Percentiles rank a stretch among this genome's conserved stretches.
Conservation (phyloP, 352 stramenopile genomes). For the Phytophthora tentaculata region DNA sequence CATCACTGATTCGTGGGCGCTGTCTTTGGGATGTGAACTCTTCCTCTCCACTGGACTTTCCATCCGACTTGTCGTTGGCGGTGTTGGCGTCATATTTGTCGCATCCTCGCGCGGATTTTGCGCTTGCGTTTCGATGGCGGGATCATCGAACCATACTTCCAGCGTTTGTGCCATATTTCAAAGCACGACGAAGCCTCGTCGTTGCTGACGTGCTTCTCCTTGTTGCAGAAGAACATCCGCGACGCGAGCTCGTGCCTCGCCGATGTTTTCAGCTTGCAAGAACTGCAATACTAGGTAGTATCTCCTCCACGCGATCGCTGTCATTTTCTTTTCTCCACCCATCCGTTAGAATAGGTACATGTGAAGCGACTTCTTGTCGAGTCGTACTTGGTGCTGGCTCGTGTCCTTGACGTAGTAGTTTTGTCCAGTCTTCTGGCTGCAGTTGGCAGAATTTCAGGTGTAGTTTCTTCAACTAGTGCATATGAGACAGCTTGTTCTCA, state of each 20-base stretch:
- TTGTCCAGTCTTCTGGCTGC: background rate
- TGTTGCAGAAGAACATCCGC: constrained; percentile 11
- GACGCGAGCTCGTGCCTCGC: background rate
- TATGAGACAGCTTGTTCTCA: background rate
- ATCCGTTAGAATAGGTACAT: background rate
- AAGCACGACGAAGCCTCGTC: background rate
- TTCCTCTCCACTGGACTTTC: background rate
- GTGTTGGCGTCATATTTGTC: background rate
- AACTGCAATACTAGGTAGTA: constrained; percentile 6
- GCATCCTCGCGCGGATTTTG: background rate
- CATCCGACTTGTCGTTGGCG: background rate
- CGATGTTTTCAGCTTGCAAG: constrained; percentile 5
- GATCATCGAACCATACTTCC: constrained; percentile 3
- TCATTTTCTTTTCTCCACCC: background rate
- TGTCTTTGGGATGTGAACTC: background rate
- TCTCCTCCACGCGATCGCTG: background rate
- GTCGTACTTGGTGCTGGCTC: background rate
- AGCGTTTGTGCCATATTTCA: constrained; percentile 15
- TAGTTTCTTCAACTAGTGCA: background rate
- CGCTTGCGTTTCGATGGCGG: background rate
- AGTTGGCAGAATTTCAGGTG: background rate
- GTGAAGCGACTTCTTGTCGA: background rate
- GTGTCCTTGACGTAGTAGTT: background rate
- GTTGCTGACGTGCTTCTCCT: constrained; percentile 1
- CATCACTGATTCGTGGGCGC: too few species aligned